Percentiles rank a stretch among this genome's conserved stretches.
phyloP scores from a whole-genome alignment of 768 basidiomycete genomes.

The Hypsizygus marmoreus region DNA sequence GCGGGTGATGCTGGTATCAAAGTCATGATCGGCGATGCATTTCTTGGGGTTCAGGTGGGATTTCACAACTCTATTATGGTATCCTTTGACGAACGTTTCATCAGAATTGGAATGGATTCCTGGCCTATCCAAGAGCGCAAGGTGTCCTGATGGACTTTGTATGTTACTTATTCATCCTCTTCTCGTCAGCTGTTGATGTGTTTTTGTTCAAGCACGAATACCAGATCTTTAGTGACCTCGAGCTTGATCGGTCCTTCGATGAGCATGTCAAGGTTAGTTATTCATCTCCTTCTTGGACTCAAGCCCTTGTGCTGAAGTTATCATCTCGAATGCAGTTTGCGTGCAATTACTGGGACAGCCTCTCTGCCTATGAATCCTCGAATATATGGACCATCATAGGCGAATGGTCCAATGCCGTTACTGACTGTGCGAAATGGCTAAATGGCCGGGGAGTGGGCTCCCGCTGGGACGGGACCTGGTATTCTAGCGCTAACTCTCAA shows the following conservation, averaged over 20 bases:
- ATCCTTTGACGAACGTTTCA: slow-evolving; percentile 3
- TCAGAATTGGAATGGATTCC: slow-evolving; percentile 62
- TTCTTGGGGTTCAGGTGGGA: slow-evolving; percentile 62
- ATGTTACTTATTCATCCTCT: slow-evolving; percentile 1
- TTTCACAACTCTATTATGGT: too few species aligned
- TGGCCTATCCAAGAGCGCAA: slow-evolving; percentile 52
- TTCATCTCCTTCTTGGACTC: neutral
- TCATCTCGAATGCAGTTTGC: slow-evolving; percentile 39
- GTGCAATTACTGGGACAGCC: slow-evolving; percentile 49
- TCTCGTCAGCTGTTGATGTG: neutral
- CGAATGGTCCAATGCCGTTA: slow-evolving; percentile 77
- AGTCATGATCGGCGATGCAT: slow-evolving; percentile 76
- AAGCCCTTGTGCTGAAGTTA: neutral
- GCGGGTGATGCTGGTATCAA: slow-evolving; percentile 48
- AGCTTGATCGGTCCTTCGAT: slow-evolving; percentile 54
- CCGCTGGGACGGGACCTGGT: slow-evolving; percentile 65
- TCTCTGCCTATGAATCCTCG: slow-evolving; percentile 46
- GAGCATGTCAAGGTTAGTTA: slow-evolving; percentile 56
- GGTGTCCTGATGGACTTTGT: slow-evolving; percentile 71
- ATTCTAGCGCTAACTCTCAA: slow-evolving; percentile 38
- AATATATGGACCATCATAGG: slow-evolving; percentile 78
- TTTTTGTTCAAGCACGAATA: slow-evolving; percentile 58
- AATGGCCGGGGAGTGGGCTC: slow-evolving; percentile 76
- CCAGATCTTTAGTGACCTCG: slow-evolving; percentile 65
- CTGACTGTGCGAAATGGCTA: slow-evolving; percentile 78